Evolutionary conservation across 108 stramenopile genomes (phyloP), one percentile per base, ranked within the genome.

Genomic region (Nannochloropsis oceanica): DNA sequence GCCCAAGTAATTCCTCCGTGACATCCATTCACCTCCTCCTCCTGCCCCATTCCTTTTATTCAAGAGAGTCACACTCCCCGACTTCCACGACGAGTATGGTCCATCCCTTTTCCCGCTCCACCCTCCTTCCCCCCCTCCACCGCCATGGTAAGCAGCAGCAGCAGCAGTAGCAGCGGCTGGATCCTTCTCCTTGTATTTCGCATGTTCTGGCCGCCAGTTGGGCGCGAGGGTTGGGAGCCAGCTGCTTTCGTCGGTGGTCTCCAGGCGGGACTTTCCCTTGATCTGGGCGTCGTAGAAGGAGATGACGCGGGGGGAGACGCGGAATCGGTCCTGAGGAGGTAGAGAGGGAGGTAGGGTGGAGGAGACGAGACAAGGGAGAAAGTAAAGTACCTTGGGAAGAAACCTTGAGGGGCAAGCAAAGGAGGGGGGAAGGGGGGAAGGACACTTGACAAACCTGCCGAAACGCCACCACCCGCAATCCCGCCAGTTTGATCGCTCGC

Each of bases 401-500:
- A n/a, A 73, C 5, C 5, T 73, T 10, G 8, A 73, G 59, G n/a
- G n/a, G 59, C 0, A 9, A 73, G n/a, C 5, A 7, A n/a, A 7
- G n/a, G 59, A n/a, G 59, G 18, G 18, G 5, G 59, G n/a, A 7
- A 73, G n/a, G 59, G 59, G 7, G 59, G 22, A 18, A 73, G 2
- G 59, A n/a, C 22, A 9, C 2, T 7, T n/a, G 9, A 73, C 59
- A 18, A 9, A 73, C 59, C 59, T 73, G 59, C 2, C 59, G 59
- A 24, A 44, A 25, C 12, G 26, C 27, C 46, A 84, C 12, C 26
- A 87, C 42, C 87, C 73, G 34, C n/a, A 87, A 26, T 22, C 87
- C 87, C 14, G 79, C 79, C 10, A 83, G 44, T 10, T 42, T 87
- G 59, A 26, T 84, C 34, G 84, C 87, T 12, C 87, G 50, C 46